Conservation (phyloP, 352 stramenopile species). For the Thalassiosira exigua region DNA sequence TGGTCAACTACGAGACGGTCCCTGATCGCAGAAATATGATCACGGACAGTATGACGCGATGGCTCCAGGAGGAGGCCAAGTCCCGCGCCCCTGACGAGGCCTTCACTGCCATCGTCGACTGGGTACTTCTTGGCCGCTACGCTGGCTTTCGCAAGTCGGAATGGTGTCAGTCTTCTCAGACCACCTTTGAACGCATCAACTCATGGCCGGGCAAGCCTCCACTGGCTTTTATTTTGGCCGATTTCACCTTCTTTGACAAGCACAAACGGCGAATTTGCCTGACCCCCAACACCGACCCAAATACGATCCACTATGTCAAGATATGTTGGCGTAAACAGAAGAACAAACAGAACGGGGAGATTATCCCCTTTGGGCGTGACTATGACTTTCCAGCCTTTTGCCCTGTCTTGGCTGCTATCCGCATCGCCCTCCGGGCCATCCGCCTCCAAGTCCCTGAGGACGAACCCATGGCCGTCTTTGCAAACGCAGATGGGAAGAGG, state of each 20-base stretch:
- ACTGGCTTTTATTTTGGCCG: constrained; percentile 3
- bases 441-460: not conserved
- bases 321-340: constrained; percentile 18
- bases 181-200: constrained; percentile 1
- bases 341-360: constrained; percentile 18
- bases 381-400: not conserved
- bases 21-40: not conserved
- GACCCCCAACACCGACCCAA: not conserved
- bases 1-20: not conserved
- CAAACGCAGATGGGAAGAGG: not conserved
- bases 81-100: not conserved
- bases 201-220: not conserved
- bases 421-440: not conserved
- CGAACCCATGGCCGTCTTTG: not conserved
- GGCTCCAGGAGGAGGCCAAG: constrained; percentile 6
- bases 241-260: constrained; percentile 4
- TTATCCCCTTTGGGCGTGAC: constrained; percentile 15
- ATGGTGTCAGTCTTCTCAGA: constrained; percentile 35
- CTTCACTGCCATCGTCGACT: constrained; percentile 7
- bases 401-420: constrained; percentile 2
- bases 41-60: not conserved
- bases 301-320: not conserved
- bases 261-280: not conserved
- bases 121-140: constrained; percentile 4
- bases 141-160: constrained; percentile 4